Base-by-base conservation (phyloP, 305 asterid species). In the Fraxinus baroniana region DNA sequence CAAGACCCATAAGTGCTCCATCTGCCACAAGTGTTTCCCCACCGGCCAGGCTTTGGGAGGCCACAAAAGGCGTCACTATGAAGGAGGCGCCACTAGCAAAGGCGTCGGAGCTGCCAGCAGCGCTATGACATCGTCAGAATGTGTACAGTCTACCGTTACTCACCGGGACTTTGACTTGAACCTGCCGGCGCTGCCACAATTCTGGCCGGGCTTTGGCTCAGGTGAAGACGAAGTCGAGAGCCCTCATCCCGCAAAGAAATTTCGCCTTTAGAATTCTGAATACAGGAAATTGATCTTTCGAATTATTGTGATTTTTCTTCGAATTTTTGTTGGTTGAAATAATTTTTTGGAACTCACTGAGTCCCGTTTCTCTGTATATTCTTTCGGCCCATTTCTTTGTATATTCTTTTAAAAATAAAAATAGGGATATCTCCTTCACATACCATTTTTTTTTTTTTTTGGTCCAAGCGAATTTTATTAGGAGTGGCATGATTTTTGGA, bases 11-110 rank as follows among this genome's bases (percentile, higher is more conserved):
- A 91, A 91, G 86, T 91, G 95, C 72, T 90, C 92, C 1, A 87
- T 91, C 18, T 91, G 95, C 5, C 90, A 87, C 83, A 86, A 82
- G 89, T 83, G 91, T 71, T 91, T 90, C 78, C 91, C 93, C 28
- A 84, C 91, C 10, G 92, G 93, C 41, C 95, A 91, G 82, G 94
- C 94, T 46, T 84, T 90, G 84, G 94, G 93, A 0, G 94, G 94
- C 9, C 94, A 91, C 80, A 91, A 91, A 85, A 55, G 93, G 39
- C 78, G 93, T 66, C 94, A 88, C 92, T 91, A 91, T 17, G 94
- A 91, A 57, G 92, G 93, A 30, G 83, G 83, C 7, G 39, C 66
- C 1, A 85, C 84, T 5, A 77, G 78, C 76, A 68, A 77, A 28
- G 55, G 46, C n/a, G 57, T 60, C n/a, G 80, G 79, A 17, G 39